Evolutionary conservation across 495 filamentous ascomycete genomes (phyloP).

Genomic region (Neohortaea acidophila): DNA sequence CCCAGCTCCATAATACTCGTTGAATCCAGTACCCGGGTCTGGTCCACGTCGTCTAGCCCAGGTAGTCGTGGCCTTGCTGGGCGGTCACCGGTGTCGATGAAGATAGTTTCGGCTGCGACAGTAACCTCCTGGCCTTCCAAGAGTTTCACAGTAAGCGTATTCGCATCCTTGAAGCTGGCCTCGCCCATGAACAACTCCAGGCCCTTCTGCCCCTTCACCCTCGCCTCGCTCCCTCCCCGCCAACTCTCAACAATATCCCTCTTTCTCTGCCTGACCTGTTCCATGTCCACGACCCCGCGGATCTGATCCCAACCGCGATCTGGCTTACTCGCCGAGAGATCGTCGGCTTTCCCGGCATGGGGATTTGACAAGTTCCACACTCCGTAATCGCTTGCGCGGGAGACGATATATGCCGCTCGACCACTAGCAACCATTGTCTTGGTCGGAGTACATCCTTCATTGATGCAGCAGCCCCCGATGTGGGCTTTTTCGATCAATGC

Average conservation of each 20-base stretch:
- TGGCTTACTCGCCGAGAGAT: neutral
- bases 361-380: constrained; percentile 15
- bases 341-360: constrained; percentile 5
- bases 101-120: constrained; percentile 27
- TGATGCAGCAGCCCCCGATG: constrained; percentile 37
- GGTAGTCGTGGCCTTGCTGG: constrained; percentile 25
- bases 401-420: constrained; percentile 31
- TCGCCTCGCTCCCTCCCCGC: constrained; percentile 30
- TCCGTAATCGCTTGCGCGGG: constrained; percentile 33
- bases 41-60: constrained; percentile 24
- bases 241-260: constrained; percentile 38
- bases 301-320: constrained; percentile 15
- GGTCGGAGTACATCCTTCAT: constrained; percentile 41
- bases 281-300: constrained; percentile 24
- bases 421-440: constrained; percentile 39
- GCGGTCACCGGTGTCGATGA: constrained; percentile 35
- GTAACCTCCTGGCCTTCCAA: constrained; percentile 19
- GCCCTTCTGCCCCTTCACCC: constrained; percentile 23
- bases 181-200: constrained; percentile 35
- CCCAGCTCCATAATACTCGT: constrained; percentile 33
- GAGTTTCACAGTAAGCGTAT: constrained; percentile 24
- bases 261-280: constrained; percentile 35
- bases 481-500: constrained; percentile 32
- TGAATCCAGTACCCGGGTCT: constrained; percentile 30
- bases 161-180: constrained; percentile 27